Evolutionary conservation across 2,329 filamentous ascomycete genomes (phyloP).

Genomic region (Paraconiothyrium brasiliense): DNA sequence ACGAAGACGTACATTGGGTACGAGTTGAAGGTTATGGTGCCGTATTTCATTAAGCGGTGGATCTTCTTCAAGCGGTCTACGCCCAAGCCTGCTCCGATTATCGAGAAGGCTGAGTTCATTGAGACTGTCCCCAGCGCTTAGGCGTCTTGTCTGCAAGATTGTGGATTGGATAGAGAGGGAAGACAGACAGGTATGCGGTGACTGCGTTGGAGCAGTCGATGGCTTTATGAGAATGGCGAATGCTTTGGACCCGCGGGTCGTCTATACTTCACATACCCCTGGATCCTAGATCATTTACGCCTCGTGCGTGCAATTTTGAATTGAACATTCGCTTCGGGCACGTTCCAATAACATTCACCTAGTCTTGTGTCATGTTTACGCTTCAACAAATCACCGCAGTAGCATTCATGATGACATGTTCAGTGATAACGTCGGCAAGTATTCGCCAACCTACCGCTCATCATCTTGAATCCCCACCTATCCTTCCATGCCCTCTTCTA

Average conservation of each 20-base stretch:
- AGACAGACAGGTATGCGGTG: neutral
- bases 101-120: slow-evolving; percentile 9
- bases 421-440: no score
- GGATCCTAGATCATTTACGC: slow-evolving; percentile 12
- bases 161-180: neutral
- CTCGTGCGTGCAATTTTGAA: slow-evolving; percentile 2
- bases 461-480: no score
- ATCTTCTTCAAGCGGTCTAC: neutral
- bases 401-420: no score
- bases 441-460: no score
- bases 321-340: neutral
- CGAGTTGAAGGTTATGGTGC: slow-evolving; percentile 1
- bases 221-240: neutral
- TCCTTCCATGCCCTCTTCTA: no score
- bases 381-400: neutral
- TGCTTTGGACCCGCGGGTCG: neutral
- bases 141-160: neutral
- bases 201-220: neutral
- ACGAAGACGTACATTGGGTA: slow-evolving; percentile 14
- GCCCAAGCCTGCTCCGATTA: slow-evolving; percentile 11
- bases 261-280: slow-evolving; percentile 11
- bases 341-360: neutral
- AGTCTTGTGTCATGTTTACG: neutral
- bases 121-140: slow-evolving; percentile 2
- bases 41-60: slow-evolving; percentile 12